Evolutionary conservation across 2,329 filamentous ascomycete species (phyloP).

Genomic region (Pyrenophora graminea): DNA sequence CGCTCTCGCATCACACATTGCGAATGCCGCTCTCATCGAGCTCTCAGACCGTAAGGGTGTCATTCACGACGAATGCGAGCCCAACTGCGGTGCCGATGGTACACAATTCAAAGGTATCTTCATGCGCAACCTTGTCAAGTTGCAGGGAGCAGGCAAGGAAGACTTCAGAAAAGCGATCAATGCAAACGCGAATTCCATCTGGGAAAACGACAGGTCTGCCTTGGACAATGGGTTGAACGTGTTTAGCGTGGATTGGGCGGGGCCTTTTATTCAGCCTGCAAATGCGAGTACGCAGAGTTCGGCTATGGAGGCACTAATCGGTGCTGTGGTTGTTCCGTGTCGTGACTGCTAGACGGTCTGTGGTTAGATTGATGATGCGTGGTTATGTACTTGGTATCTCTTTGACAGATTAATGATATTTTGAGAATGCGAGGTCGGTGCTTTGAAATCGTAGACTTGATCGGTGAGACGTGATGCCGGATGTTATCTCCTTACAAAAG

Average conservation of each 20-base stretch:
- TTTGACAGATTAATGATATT: no score
- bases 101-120: constrained; percentile 76
- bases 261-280: constrained; percentile 57
- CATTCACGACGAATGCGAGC: constrained; percentile 49
- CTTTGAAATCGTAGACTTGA: no score
- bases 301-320: constrained; percentile 69
- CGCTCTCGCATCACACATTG: constrained; percentile 44
- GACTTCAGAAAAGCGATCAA: constrained; percentile 61
- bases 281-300: constrained; percentile 66
- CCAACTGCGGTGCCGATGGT: constrained; percentile 48
- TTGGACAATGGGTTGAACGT: constrained; percentile 38
- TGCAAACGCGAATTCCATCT: constrained; percentile 68
- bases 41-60: constrained; percentile 47
- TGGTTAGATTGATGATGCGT: no score
- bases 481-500: no score
- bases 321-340: constrained; percentile 48
- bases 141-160: constrained; percentile 59
- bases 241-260: constrained; percentile 68
- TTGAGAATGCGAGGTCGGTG: no score
- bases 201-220: constrained; percentile 59
- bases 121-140: constrained; percentile 64
- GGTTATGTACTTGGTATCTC: no score
- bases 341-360: no score
- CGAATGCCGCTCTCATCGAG: constrained; percentile 43
- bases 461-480: no score